Percentiles rank a stretch among this genome's conserved stretches.
Conservation (phyloP, 2,329 filamentous ascomycete species). For the Scedosporium aurantiacum region DNA sequence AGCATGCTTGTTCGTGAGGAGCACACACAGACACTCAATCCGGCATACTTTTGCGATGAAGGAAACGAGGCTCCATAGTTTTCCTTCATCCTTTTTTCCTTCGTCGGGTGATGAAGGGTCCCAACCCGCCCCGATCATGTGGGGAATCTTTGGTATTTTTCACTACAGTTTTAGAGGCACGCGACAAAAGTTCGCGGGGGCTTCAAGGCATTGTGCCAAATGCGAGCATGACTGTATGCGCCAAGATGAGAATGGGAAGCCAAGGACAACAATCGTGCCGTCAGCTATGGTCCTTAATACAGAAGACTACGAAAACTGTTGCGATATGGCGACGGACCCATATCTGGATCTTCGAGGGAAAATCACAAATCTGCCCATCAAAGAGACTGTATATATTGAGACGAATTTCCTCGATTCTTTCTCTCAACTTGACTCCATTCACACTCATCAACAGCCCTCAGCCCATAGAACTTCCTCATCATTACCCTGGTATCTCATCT, state of each 20-base stretch:
- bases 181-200: not conserved
- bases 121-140: not conserved
- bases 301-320: not conserved
- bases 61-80: not conserved
- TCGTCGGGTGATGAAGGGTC: too few relatives aligned
- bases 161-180: not conserved
- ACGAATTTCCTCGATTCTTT: not conserved
- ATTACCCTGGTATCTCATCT: not conserved
- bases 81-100: too few relatives aligned
- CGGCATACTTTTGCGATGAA: not conserved
- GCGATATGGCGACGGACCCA: not conserved
- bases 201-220: not conserved
- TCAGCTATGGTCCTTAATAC: too few relatives aligned
- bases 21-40: too few relatives aligned
- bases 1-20: not conserved
- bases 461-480: not conserved
- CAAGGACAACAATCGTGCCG: not conserved
- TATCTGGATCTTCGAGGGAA: not conserved
- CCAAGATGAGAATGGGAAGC: not conserved
- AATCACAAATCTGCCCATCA: not conserved
- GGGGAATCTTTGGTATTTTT: not conserved
- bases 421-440: not conserved
- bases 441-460: not conserved
- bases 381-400: not conserved
- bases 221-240: not conserved